Percentiles rank a stretch among this genome's conserved stretches.
These are phyloP conservation scores for Potentilla sterilis DNA, from an alignment of 306 rosid species.

Conservation along the genomic window DNA sequence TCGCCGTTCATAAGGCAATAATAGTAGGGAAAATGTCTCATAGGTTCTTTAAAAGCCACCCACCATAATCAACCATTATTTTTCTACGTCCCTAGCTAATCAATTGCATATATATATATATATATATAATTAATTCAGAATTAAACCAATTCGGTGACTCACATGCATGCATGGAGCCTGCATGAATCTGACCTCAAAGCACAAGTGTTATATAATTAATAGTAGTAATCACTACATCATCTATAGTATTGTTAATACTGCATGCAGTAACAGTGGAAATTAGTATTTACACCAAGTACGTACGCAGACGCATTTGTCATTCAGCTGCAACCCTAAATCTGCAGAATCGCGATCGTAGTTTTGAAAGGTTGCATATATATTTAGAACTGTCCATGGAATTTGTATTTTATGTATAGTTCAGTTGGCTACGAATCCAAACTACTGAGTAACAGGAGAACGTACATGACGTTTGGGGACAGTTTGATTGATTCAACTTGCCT, in stretches of 20 bases:
- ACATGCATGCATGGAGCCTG: slow-evolving; percentile 9
- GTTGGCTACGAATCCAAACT: neutral
- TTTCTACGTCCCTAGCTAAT: neutral
- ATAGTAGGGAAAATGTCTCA: slow-evolving; percentile 13
- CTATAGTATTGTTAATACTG: neutral
- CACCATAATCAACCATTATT: neutral
- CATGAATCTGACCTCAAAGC: neutral
- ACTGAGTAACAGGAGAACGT: neutral
- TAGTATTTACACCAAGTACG: neutral
- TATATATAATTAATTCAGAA: slow-evolving; percentile 4
- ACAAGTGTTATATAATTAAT: neutral
- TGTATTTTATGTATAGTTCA: neutral
- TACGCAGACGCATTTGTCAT: neutral
- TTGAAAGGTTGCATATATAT: neutral
- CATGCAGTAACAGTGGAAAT: neutral
- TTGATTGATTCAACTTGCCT: slow-evolving; percentile 9
- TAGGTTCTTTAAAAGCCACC: slow-evolving; percentile 11
- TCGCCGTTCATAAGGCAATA: slow-evolving; percentile 24
- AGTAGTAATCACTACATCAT: neutral
- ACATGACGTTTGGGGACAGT: neutral
- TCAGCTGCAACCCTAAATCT: neutral
- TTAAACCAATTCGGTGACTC: neutral
- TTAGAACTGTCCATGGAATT: neutral
- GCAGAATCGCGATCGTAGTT: neutral
- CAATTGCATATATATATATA: neutral